Conservation (phyloP, 2,329 filamentous ascomycete species). For the Aureobasidium pullulans region DNA sequence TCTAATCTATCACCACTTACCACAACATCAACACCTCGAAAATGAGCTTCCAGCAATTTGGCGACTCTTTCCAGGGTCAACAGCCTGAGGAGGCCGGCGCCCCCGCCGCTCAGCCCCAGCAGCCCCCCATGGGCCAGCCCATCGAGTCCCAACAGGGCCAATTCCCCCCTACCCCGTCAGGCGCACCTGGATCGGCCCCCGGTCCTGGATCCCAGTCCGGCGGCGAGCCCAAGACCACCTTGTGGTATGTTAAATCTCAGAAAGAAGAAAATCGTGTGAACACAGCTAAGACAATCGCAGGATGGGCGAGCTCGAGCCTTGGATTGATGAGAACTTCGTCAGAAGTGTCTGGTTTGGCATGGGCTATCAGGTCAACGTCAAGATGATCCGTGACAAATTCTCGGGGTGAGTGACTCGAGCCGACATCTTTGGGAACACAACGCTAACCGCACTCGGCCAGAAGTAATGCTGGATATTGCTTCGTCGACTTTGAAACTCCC, state of each 20-base stretch:
- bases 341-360: conserved; percentile 91
- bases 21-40: conserved; percentile 22
- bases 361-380: conserved; percentile 92
- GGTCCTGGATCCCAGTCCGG: conserved; percentile 31
- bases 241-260: conserved; percentile 37
- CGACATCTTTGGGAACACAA: background rate
- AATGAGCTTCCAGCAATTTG: conserved; percentile 61
- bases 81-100: conserved; percentile 46
- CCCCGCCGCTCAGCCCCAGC: conserved; percentile 43
- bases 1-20: conserved; percentile 3
- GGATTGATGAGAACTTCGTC: conserved; percentile 99
- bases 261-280: background rate
- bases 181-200: conserved; percentile 37
- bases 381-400: conserved; percentile 99
- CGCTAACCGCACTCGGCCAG: conserved; percentile 26
- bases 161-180: conserved; percentile 39
- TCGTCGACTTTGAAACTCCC: conserved; percentile 81
- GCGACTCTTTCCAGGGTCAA: conserved; percentile 55
- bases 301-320: conserved; percentile 98
- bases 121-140: conserved; percentile 49
- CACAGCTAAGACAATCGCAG: conserved; percentile 41
- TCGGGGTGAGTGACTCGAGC: conserved; percentile 62
- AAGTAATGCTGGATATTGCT: conserved; percentile 97
- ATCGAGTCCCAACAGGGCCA: conserved; percentile 42
- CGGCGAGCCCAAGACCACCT: conserved; percentile 45